These are phyloP conservation scores for Auricularia auricula-judae DNA, from an alignment of 768 basidiomycete species.

Conservation along the genomic window DNA sequence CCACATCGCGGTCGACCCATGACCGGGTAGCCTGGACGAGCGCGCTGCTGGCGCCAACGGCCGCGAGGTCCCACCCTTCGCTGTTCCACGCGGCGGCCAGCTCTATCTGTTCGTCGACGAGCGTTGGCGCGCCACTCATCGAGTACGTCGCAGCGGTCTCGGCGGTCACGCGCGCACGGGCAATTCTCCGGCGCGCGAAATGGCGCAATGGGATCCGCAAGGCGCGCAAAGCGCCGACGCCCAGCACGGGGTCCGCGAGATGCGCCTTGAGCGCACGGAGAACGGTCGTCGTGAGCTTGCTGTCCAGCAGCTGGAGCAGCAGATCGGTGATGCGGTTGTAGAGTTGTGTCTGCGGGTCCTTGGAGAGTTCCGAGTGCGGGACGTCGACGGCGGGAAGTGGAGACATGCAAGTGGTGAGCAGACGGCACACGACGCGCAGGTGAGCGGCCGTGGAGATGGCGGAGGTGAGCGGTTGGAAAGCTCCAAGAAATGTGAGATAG, in stretches of 20 bases:
- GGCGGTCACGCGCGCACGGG: neutral
- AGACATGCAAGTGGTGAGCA: neutral
- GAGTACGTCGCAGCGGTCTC: neutral
- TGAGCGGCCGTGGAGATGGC: too few species aligned
- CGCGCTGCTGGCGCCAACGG: neutral
- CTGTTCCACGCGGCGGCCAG: neutral
- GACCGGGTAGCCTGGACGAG: neutral
- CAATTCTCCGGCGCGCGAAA: neutral
- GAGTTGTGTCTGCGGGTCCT: neutral
- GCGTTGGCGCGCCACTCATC: conserved; percentile 1
- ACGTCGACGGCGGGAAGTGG: neutral
- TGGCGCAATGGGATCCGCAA: neutral
- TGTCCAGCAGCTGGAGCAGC: neutral
- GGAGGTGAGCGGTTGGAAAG: neutral
- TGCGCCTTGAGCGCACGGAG: neutral
- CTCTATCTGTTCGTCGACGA: neutral
- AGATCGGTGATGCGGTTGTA: neutral
- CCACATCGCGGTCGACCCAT: neutral
- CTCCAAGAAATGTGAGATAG: neutral
- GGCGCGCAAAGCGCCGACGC: neutral
- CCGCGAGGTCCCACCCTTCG: neutral
- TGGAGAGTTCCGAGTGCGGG: neutral
- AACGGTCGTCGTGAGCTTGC: neutral
- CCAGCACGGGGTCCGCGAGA: neutral
- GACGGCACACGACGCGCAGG: neutral